Percentiles rank a stretch among this genome's conserved stretches.
These are phyloP conservation scores for Knoxia roxburghii DNA, from an alignment of 257 asterid genomes.

Conservation along the genomic window DNA sequence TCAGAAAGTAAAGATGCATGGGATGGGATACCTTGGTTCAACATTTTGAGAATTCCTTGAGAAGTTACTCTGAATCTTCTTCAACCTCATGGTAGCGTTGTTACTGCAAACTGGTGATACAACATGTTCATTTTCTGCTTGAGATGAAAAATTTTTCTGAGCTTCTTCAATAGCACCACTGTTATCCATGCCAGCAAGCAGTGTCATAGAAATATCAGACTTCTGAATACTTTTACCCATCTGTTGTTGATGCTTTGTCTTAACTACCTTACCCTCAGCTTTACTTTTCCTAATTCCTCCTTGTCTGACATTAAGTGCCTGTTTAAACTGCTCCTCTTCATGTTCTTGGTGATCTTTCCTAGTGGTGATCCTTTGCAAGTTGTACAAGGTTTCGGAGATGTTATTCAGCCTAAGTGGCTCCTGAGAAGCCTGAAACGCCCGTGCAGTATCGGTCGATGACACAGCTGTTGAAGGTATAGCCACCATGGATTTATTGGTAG, in stretches of 20 bases:
- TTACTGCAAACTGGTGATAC: conserved; percentile 28
- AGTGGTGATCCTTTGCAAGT: conserved; percentile 41
- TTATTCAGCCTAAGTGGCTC: conserved; percentile 34
- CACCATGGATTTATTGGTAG: conserved; percentile 44
- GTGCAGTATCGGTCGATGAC: conserved; percentile 30
- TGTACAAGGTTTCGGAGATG: conserved; percentile 47
- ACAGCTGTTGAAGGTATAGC: conserved; percentile 33
- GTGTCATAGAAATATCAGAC: conserved; percentile 34
- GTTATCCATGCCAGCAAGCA: conserved; percentile 29
- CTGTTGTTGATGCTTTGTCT: conserved; percentile 46
- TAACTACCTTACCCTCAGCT: conserved; percentile 46
- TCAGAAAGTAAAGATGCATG: not conserved
- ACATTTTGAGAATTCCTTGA: conserved; percentile 68
- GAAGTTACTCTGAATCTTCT: conserved; percentile 45
- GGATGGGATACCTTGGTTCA: conserved; percentile 65
- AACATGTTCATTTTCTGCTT: conserved; percentile 43
- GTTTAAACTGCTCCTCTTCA: conserved; percentile 70
- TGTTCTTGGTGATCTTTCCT: conserved; percentile 47
- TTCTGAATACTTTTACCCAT: conserved; percentile 41
- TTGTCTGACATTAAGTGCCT: conserved; percentile 56
- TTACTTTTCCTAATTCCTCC: conserved; percentile 58
- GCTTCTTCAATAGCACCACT: conserved; percentile 37
- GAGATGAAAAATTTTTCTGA: conserved; percentile 41
- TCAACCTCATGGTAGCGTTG: conserved; percentile 30
- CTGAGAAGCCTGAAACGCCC: conserved; percentile 29